Percentiles rank a stretch among this genome's conserved stretches.
Evolutionary conservation across 139 green algal species (phyloP).

Genomic region (Chloropicon primus): DNA sequence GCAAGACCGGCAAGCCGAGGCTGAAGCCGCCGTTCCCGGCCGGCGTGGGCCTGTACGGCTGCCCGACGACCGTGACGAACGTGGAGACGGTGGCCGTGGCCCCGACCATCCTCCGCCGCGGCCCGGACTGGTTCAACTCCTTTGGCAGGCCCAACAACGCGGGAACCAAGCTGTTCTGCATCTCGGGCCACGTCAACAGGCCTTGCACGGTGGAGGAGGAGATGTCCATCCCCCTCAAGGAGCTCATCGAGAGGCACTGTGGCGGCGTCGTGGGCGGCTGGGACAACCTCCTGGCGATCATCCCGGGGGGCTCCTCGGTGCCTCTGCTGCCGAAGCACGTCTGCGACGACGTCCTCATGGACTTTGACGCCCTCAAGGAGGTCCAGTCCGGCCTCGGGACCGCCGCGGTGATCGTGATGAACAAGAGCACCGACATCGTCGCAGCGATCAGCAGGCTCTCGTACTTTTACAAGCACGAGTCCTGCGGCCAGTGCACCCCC

Average conservation of each 20-base stretch:
- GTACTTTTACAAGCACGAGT: constrained; percentile 99
- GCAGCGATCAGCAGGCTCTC: constrained; percentile 84
- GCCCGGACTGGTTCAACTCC: constrained; percentile 84
- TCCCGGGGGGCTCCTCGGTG: constrained; percentile 88
- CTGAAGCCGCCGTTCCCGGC: constrained; percentile 96
- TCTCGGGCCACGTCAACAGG: constrained; percentile 95
- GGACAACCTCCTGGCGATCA: constrained; percentile 97
- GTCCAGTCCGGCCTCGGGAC: constrained; percentile 78
- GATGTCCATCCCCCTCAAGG: constrained; percentile 80
- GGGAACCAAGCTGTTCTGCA: constrained; percentile 98
- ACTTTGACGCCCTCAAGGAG: constrained; percentile 93
- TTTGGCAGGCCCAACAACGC: constrained; percentile 95
- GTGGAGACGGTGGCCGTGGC: constrained; percentile 92
- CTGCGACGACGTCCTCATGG: constrained; percentile 89
- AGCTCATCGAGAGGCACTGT: constrained; percentile 92
- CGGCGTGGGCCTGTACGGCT: constrained; percentile 91
- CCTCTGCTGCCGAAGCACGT: constrained; percentile 76
- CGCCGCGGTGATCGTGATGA: constrained; percentile 98
- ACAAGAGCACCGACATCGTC: constrained; percentile 93
- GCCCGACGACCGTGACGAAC: constrained; percentile 93
- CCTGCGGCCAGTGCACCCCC: constrained; percentile 94
- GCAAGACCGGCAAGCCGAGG: constrained; percentile 88
- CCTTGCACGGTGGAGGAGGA: constrained; percentile 98
- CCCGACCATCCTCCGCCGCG: constrained; percentile 90
- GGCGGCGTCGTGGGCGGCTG: constrained; percentile 89